Evolutionary conservation across 2,329 filamentous ascomycete genomes (phyloP), one percentile per base, ranked within the genome.

Genomic region (Hypoxylon sp.): DNA sequence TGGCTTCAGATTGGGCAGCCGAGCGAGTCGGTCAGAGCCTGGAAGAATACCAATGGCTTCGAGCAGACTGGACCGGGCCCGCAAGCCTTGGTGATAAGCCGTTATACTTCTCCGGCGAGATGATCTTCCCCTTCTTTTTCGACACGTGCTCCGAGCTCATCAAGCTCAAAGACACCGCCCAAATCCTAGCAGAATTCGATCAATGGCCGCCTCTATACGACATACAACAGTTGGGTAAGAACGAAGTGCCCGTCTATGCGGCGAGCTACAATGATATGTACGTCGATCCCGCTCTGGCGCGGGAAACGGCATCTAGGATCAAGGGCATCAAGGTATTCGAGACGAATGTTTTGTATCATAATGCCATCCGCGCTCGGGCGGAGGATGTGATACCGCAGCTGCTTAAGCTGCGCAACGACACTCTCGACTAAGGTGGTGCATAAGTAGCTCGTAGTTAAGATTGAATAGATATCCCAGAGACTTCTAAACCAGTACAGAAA

Each of bases 221-320:
- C 64, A 76, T 83, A 55, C 80, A 82, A 43, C 87, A 89, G 69
- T 76, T 97, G 36, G 80, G 78, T 12, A 81, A 79, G 63, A 97
- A 97, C 64, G 78, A 86, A 51, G 90, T 97, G 0, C 92, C 93
- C 0, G 84, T 96, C 0, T 97, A 94, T 65, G 88, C 91, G 1
- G 90, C 89, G 1, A 88, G 84, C 2, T 97, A 89, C 62, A 88
- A 96, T 57, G 91, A 96, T 67, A 94, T 97, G 89, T 97, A 95
- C 65, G 92, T 97, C 20, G 89, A 95, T 65, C 89, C 83, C 61
- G 83, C 83, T 5, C 74, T 91, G 45, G 88, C 89, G 6, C 79
- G 82, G 62, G 83, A 88, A 62, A 95, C 91, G 11, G 90, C 90
- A 7, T 75, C 74, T 29, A 81, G 86, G 65, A 89, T 97, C 67